Conservation (phyloP, 176 grass and related monocot genomes). For the Dactylis glomerata region DNA sequence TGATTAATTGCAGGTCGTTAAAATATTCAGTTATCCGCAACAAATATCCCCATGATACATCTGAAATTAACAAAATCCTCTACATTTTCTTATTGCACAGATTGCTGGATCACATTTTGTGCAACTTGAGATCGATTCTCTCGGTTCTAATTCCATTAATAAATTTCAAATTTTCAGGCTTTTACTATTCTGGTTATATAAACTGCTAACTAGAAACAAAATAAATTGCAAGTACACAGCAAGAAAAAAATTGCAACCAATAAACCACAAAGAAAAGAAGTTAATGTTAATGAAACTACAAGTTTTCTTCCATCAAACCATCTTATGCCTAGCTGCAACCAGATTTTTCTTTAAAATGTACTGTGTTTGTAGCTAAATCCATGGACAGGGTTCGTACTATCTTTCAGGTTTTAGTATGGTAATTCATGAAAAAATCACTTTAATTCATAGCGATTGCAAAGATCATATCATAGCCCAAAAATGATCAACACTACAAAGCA, state of each 20-base stretch:
- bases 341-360: not conserved
- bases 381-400: not conserved
- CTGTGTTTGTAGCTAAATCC: not conserved
- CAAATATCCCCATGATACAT: not conserved
- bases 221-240: not conserved
- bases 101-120: not conserved
- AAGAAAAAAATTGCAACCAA: not conserved
- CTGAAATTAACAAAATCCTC: not conserved
- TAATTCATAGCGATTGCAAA: not conserved
- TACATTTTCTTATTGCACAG: not conserved
- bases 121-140: not conserved
- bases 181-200: not conserved
- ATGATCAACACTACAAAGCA: not conserved
- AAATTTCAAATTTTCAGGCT: not conserved
- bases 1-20: not conserved
- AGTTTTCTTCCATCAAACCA: not conserved
- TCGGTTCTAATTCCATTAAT: not conserved
- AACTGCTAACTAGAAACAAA: not conserved
- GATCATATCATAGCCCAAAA: not conserved
- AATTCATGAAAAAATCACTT: not conserved
- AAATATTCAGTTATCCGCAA: not conserved
- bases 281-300: not conserved
- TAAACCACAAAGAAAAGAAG: not conserved
- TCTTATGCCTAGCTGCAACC: not conserved
- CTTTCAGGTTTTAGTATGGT: slow-evolving; percentile 2